These are phyloP conservation scores for Colletotrichum neosansevieriae DNA, from an alignment of 2,329 filamentous ascomycete species.

Conservation along the genomic window DNA sequence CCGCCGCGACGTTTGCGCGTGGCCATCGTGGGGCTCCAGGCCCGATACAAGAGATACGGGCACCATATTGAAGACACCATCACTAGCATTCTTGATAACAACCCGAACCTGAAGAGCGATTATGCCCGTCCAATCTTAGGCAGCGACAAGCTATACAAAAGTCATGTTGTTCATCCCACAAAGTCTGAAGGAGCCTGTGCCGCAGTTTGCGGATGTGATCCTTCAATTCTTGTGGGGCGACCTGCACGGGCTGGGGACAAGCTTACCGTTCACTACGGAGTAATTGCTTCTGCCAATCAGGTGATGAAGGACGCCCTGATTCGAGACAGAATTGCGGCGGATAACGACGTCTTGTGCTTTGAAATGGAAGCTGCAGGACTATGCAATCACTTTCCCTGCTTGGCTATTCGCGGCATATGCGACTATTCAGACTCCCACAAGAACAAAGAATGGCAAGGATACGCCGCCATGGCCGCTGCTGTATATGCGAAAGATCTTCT, in stretches of 20 bases:
- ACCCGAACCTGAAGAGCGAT: conserved; percentile 31
- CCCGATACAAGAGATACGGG: conserved; percentile 31
- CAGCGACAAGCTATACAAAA: conserved; percentile 35
- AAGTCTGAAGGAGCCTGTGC: not conserved
- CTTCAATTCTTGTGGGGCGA: not conserved
- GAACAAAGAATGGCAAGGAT: conserved; percentile 48
- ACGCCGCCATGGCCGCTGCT: conserved; percentile 47
- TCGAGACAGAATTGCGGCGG: conserved; percentile 24
- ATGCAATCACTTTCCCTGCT: conserved; percentile 47
- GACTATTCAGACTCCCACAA: conserved; percentile 53
- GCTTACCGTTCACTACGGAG: conserved; percentile 19
- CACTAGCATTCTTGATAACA: conserved; percentile 7
- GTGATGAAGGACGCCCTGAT: conserved; percentile 43
- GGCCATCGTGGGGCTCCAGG: conserved; percentile 33
- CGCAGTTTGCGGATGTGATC: conserved; percentile 17
- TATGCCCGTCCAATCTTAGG: conserved; percentile 30
- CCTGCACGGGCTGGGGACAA: not conserved
- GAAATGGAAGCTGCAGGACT: conserved; percentile 51
- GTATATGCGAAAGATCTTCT: conserved; percentile 47
- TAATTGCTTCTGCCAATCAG: conserved; percentile 39
- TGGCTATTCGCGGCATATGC: conserved; percentile 51
- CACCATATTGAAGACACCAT: conserved; percentile 38
- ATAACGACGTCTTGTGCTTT: conserved; percentile 47
- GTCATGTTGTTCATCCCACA: conserved; percentile 16
- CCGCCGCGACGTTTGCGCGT: conserved; percentile 38